Evolutionary conservation across 768 basidiomycete genomes (phyloP), one percentile per base, ranked within the genome.

Genomic region (Tricholoma matsutake): DNA sequence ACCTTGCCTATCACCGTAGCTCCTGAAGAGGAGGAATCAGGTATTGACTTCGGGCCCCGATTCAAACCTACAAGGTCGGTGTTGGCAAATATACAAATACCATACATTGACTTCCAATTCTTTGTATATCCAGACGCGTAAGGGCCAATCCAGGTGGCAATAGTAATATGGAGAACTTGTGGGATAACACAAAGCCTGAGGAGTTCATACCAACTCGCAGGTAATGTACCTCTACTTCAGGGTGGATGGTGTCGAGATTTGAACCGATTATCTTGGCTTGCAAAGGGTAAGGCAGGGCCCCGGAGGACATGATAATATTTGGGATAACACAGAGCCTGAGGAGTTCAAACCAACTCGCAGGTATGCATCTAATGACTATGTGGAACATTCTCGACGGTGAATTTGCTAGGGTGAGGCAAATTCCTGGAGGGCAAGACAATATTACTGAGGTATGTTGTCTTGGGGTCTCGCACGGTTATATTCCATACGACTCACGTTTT

Each of bases 271-370:
- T 60, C 34, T n/a, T 18, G 45, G n/a, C 49, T 58, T 20, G 51
- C 4, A 20, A 54, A 90, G 88, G 60, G 88, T 90, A 32, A 79
- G 87, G 61, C 79, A 90, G 71, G 81, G 79, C 47, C 47, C 47
- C 13, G 47, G 47, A 28, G 47, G 47, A 28, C 25, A 49, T 28
- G 47, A 49, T 49, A 80, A 71, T 67, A 73, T 88, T 47, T 88
- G 85, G 78, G 79, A 77, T 35, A 59, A 73, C 0, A 79, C 80
- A 6, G 73, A 77, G 28, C 66, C 72, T 1, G 76, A 80, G 22
- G 76, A 79, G 59, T 91, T 88, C 69, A 83, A 85, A 66, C 89
- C 89, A 3, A 88, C 88, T n/a, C 85, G 89, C 67, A 81, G 84
- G 89, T 86, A 71, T 22, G 75, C 70, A 7, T 28, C 41, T 35